Conservation (phyloP, 257 asterid genomes). For the Rubia yunnanensis region DNA sequence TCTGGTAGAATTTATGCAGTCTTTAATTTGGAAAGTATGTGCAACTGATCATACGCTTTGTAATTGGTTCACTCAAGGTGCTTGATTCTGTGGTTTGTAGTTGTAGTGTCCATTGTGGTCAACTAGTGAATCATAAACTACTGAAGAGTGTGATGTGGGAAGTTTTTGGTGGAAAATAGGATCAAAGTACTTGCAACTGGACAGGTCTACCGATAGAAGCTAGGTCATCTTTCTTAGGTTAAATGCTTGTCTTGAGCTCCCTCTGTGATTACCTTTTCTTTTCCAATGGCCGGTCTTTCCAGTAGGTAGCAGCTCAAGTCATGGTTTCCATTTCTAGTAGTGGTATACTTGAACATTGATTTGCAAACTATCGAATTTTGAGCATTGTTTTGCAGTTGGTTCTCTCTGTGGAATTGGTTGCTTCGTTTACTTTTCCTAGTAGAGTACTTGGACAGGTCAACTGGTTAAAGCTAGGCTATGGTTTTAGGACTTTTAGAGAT, state of each 20-base stretch:
- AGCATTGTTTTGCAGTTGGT: neutral
- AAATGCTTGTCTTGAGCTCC: neutral
- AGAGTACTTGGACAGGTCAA: neutral
- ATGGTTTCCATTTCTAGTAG: neutral
- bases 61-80: neutral
- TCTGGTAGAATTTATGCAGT: neutral
- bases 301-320: neutral
- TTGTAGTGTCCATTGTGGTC: neutral
- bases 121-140: neutral
- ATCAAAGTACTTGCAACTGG: neutral
- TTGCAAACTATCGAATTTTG: neutral
- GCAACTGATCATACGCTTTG: neutral
- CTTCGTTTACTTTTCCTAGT: neutral
- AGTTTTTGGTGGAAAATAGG: no score
- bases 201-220: neutral
- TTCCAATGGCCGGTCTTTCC: neutral
- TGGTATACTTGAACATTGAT: neutral
- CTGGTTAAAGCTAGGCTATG: constrained; percentile 1
- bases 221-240: no score
- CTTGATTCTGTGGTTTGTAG: neutral
- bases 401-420: neutral
- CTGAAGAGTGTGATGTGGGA: neutral
- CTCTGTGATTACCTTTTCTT: neutral
- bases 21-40: neutral
- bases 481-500: neutral